Evolutionary conservation across 176 grass and related monocot genomes (phyloP).

Genomic region (Poa pratensis): DNA sequence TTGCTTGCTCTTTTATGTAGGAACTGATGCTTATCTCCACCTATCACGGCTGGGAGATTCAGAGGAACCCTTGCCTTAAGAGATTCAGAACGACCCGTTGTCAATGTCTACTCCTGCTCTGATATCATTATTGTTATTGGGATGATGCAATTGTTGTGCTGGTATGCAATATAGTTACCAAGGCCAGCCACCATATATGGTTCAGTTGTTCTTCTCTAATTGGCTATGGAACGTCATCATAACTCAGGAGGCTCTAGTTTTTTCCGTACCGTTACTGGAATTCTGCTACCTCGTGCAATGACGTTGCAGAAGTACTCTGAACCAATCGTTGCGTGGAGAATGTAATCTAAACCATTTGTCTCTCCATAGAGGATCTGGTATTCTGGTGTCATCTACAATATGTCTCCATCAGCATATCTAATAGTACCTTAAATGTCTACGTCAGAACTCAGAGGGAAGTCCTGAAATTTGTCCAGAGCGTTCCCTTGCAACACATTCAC

Average conservation of each 20-base stretch:
- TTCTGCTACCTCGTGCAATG: neutral
- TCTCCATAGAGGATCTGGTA: neutral
- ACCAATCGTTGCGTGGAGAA: neutral
- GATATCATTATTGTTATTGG: slow-evolving; percentile 44
- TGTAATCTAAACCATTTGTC: neutral
- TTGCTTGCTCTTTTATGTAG: slow-evolving; percentile 40
- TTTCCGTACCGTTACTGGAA: neutral
- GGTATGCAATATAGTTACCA: slow-evolving; percentile 48
- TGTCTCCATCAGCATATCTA: neutral
- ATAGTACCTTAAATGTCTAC: neutral
- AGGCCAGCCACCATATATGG: slow-evolving; percentile 42
- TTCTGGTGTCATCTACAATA: neutral
- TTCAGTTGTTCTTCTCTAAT: slow-evolving; percentile 34
- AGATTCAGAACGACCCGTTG: slow-evolving; percentile 39
- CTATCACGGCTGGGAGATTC: slow-evolving; percentile 91
- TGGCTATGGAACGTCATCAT: neutral
- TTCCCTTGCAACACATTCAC: neutral
- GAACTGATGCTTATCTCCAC: slow-evolving; percentile 97
- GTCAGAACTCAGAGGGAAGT: neutral
- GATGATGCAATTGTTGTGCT: slow-evolving; percentile 42
- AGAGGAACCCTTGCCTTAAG: slow-evolving; percentile 85
- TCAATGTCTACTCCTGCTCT: neutral
- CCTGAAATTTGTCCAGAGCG: neutral
- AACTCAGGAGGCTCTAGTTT: slow-evolving; percentile 1
- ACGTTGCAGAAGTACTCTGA: neutral